Percentiles rank a stretch among this genome's conserved stretches.
Evolutionary conservation across 306 rosid species (phyloP).

Genomic region (Acacia crassicarpa): DNA sequence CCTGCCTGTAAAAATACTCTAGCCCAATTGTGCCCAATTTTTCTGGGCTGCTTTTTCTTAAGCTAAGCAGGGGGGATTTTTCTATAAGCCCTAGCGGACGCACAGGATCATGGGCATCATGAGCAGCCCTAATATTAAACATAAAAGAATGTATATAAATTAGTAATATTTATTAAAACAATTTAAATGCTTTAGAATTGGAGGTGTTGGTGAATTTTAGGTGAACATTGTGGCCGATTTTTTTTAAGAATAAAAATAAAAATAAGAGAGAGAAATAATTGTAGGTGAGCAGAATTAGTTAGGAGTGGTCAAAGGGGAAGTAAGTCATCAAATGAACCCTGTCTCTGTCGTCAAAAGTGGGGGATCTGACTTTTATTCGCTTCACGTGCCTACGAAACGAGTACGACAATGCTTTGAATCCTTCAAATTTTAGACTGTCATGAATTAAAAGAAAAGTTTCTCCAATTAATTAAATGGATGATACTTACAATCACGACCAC

Average conservation of each 20-base stretch:
- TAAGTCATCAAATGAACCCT: not conserved
- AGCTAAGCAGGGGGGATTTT: too few species aligned
- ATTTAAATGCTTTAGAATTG: not conserved
- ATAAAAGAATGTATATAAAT: too few species aligned
- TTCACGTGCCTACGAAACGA: not conserved
- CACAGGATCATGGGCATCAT: too few species aligned
- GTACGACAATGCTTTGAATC: not conserved
- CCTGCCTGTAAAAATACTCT: too few species aligned
- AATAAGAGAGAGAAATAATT: not conserved
- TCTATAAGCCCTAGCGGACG: too few species aligned
- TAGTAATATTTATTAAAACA: too few species aligned
- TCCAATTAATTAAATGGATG: too few species aligned
- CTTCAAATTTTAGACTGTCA: not conserved
- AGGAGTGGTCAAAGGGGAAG: not conserved
- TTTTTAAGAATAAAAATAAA: not conserved
- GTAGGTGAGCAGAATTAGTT: not conserved
- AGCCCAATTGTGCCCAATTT: too few species aligned
- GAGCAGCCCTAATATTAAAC: too few species aligned
- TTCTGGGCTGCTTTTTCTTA: too few species aligned
- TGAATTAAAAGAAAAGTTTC: not conserved
- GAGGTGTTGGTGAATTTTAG: not conserved
- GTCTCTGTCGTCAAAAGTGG: not conserved
- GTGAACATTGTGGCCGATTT: not conserved
- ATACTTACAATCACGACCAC: not conserved
- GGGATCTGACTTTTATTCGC: not conserved